Base-by-base conservation (phyloP, 1,284 basidiomycete genomes). In the Grifola frondosa region DNA sequence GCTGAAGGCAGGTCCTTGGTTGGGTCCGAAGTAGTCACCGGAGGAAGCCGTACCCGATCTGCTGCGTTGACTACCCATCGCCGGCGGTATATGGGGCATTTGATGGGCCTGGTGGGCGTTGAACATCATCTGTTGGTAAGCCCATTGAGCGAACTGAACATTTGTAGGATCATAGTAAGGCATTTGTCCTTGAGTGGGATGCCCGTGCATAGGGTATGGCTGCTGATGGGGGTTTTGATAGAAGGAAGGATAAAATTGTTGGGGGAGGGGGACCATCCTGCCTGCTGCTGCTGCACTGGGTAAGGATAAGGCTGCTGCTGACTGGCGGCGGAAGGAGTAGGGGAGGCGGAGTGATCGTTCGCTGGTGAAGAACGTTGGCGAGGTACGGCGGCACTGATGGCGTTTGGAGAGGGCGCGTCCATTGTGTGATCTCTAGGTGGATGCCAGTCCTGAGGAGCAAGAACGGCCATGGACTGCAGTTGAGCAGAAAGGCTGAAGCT, bases 81-180 rank as follows among this genome's bases (percentile, higher is more conserved):
- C 53, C 23, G 62, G 46, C 35, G 63, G 60, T 22, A 71, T 63
- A 24, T 74, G 74, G 41, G 62, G 57, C 54, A 66, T 60, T 40
- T 66, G 69, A 47, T 71, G 68, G 35, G 73, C 74, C 45, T 81
- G 81, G 57, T 81, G 80, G 13, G 78, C 77, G 58, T 77, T 82
- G 70, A 78, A 84, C 77, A 88, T 80, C 86, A 89, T 88, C 56
- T 88, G 87, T 64, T 89, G 87, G 68, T 90, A 90, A 24, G 87
- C 84, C 88, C 87, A 90, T 63, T 87, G 84, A 6, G 84, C 81
- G 50, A 88, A 75, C 62, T 88, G 85, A 21, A 81, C 83, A 58
- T 87, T 88, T 37, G 81, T 71, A 15, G 80, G 84, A 64, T 88
- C 85, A 58, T 82, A 87, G 62, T 79, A 86, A 12, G 72, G 73